Conservation (phyloP, 768 basidiomycete genomes). For the Botryobasidium botryosum region DNA sequence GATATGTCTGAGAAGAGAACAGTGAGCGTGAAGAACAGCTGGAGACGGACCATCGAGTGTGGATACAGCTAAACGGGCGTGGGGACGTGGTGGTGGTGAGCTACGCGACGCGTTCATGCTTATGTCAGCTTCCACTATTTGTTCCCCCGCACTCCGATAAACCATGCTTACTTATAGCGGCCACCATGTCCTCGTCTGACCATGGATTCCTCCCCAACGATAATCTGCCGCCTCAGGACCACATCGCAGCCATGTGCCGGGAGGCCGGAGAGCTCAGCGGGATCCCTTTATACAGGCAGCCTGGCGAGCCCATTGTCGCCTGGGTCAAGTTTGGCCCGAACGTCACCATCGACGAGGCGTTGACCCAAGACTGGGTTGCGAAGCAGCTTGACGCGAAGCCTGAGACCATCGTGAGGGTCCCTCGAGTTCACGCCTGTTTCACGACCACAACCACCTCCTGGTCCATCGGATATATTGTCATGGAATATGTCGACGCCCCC, state of each 20-base stretch:
- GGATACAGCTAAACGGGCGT: too few relatives aligned
- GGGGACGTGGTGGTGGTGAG: too few relatives aligned
- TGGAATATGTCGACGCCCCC: conserved; percentile 1
- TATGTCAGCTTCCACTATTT: too few relatives aligned
- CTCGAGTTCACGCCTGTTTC: conserved; percentile 2
- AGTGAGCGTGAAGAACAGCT: too few relatives aligned
- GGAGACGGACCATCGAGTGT: too few relatives aligned
- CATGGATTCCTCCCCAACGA: background rate
- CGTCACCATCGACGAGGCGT: background rate
- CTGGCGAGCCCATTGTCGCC: background rate
- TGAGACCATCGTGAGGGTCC: background rate
- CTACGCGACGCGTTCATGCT: too few relatives aligned
- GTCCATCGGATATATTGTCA: conserved; percentile 1
- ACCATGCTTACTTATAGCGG: too few relatives aligned
- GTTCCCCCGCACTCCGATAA: too few relatives aligned
- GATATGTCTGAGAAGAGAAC: too few relatives aligned
- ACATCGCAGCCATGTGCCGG: conserved; percentile 1
- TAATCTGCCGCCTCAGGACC: background rate
- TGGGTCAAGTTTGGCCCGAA: conserved; percentile 3
- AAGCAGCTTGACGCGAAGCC: background rate
- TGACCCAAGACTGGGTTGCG: background rate
- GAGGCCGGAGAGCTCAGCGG: background rate
- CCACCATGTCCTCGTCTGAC: background rate
- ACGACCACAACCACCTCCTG: background rate
- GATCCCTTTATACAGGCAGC: background rate